A percentile compares a stretch with the other conserved stretches of the same genome.
phyloP scores from a whole-genome alignment of 805 yeast genomes.

The Hermanozyma aechmeae region DNA sequence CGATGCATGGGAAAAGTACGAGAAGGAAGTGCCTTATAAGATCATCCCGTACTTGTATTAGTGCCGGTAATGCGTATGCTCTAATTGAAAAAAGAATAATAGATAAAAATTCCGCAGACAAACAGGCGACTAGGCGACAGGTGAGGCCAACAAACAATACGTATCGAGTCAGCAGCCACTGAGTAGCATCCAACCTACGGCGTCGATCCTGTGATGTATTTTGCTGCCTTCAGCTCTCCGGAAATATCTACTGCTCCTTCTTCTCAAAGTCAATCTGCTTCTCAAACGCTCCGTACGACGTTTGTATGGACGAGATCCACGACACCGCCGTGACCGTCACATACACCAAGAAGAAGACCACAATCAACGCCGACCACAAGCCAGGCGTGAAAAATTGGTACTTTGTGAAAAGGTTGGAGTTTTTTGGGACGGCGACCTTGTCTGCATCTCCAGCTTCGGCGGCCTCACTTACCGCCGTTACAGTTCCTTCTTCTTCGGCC shows the following conservation, averaged over 20 bases:
- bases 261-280: slow-evolving; percentile 48
- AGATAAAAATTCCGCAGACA: too few species aligned
- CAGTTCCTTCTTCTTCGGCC: slow-evolving; percentile 16
- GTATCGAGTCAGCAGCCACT: too few species aligned
- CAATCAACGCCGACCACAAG: slow-evolving; percentile 64
- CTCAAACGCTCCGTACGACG: slow-evolving; percentile 77
- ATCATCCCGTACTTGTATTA: slow-evolving; percentile 83
- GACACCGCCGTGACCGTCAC: slow-evolving; percentile 54
- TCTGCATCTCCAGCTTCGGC: slow-evolving; percentile 6
- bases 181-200: too few species aligned
- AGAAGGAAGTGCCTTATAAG: slow-evolving; percentile 73
- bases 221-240: too few species aligned
- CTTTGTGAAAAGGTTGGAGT: slow-evolving; percentile 44
- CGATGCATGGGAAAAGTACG: slow-evolving; percentile 77
- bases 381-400: slow-evolving; percentile 77
- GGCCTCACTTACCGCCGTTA: slow-evolving; percentile 13
- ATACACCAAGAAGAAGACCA: slow-evolving; percentile 48
- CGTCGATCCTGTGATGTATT: too few species aligned
- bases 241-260: too few species aligned
- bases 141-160: too few species aligned
- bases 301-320: slow-evolving; percentile 65
- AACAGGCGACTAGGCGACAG: too few species aligned
- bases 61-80: too few species aligned
- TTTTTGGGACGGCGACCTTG: slow-evolving; percentile 2
- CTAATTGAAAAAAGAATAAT: too few species aligned